Percentiles rank a stretch among this genome's conserved stretches.
Conservation (phyloP, 2,329 filamentous ascomycete species). For the Colletotrichum sp. region DNA sequence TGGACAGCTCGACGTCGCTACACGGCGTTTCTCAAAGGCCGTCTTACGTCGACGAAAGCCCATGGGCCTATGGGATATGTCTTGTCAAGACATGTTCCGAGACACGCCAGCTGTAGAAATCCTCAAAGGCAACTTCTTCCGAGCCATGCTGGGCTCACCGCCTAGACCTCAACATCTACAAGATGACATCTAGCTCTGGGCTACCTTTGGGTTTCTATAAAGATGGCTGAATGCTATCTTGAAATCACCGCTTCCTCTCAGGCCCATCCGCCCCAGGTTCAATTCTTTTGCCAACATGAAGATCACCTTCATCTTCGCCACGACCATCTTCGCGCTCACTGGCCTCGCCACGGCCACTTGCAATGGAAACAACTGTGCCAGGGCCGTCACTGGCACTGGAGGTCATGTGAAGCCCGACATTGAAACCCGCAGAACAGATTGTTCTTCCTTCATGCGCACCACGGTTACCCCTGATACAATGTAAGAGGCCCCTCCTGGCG, state of each 20-base stretch:
- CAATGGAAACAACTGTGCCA: conserved; percentile 14
- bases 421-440: background rate
- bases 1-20: background rate
- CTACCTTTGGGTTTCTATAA: background rate
- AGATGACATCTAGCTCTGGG: background rate
- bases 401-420: background rate
- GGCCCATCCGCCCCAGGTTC: background rate
- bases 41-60: background rate
- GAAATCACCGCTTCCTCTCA: background rate
- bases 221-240: background rate
- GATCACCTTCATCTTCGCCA: conserved; percentile 23
- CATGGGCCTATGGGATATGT: background rate
- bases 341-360: conserved; percentile 31
- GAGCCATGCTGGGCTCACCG: background rate
- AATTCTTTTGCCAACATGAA: conserved; percentile 34
- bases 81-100: background rate
- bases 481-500: background rate
- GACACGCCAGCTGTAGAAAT: background rate
- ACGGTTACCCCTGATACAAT: background rate
- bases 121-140: background rate
- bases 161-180: background rate
- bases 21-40: background rate
- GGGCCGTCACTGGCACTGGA: conserved; percentile 8
- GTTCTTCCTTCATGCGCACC: conserved; percentile 1
- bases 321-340: conserved; percentile 36